Evolutionary conservation across 208 protist species (phyloP).

Genomic region (Tritrichomonas foetus): DNA sequence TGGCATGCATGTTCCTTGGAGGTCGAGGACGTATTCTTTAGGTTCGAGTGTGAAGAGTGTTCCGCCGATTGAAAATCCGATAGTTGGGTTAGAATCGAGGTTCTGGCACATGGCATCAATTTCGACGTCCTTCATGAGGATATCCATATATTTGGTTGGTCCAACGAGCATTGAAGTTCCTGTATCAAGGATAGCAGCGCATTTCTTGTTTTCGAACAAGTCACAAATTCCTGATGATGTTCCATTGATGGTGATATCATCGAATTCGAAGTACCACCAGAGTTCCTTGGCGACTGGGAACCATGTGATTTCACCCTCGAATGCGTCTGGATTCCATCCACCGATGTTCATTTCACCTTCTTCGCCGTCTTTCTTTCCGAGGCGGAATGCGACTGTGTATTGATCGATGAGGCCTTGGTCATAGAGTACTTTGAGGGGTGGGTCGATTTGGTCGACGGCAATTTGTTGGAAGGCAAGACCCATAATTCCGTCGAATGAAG

Average conservation of each 20-base stretch:
- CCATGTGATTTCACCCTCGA: slow-evolving; percentile 52
- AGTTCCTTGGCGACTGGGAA: slow-evolving; percentile 43
- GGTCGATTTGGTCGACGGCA: slow-evolving; percentile 69
- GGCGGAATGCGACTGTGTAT: slow-evolving; percentile 56
- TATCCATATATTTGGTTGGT: slow-evolving; percentile 59
- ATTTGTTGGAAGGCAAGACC: slow-evolving; percentile 71
- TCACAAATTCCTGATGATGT: not conserved
- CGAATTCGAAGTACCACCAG: slow-evolving; percentile 55
- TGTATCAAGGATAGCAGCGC: slow-evolving; percentile 71
- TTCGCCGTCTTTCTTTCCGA: slow-evolving; percentile 20
- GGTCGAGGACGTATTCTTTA: slow-evolving; percentile 47
- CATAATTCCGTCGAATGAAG: slow-evolving; percentile 80
- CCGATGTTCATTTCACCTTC: slow-evolving; percentile 53
- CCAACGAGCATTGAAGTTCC: slow-evolving; percentile 82
- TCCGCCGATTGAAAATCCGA: slow-evolving; percentile 46
- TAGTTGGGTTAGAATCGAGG: slow-evolving; percentile 36
- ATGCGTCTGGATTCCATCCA: slow-evolving; percentile 48
- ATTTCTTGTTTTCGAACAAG: not conserved
- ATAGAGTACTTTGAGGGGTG: slow-evolving; percentile 68
- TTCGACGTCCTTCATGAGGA: slow-evolving; percentile 46
- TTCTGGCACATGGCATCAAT: slow-evolving; percentile 33
- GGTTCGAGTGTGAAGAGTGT: not conserved
- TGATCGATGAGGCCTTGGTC: slow-evolving; percentile 58
- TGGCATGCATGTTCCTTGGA: slow-evolving; percentile 59
- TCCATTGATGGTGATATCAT: not conserved